Conservation (phyloP, 768 basidiomycete genomes). For the Dacryopinax primogenitus region DNA sequence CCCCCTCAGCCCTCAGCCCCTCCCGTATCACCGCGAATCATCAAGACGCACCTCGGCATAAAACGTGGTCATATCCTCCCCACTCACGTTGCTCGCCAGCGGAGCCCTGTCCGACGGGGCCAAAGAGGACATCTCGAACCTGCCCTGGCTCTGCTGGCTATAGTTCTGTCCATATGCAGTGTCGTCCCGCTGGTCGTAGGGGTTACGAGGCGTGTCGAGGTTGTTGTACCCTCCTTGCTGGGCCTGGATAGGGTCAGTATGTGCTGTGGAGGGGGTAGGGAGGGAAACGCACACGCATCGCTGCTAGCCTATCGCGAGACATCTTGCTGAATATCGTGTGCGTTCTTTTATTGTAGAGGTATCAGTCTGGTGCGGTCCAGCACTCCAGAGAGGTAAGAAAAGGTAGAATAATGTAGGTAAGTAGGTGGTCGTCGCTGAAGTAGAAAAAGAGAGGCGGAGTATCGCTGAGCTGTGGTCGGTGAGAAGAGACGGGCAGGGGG, state of each 20-base stretch:
- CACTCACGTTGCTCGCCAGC: background rate
- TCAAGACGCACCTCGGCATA: slow-evolving; percentile 2
- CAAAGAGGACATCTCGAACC: slow-evolving; percentile 3
- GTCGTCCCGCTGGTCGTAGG: background rate
- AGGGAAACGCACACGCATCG: background rate
- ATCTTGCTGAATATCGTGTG: background rate
- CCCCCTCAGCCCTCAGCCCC: too few relatives aligned
- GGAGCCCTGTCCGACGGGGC: background rate
- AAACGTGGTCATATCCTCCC: background rate
- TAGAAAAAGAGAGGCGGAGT: background rate
- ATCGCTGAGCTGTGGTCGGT: background rate
- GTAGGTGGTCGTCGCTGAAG: background rate
- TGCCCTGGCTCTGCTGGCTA: background rate
- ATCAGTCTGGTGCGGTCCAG: slow-evolving; percentile 2
- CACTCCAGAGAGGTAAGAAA: background rate
- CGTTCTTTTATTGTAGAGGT: background rate
- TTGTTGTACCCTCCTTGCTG: slow-evolving; percentile 5
- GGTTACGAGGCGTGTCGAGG: background rate
- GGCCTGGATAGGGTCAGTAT: background rate
- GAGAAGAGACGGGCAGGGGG: background rate
- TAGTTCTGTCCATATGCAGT: background rate
- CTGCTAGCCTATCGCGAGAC: slow-evolving; percentile 2
- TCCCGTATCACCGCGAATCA: too few relatives aligned
- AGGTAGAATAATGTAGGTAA: background rate
- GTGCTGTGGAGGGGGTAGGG: background rate